These are phyloP conservation scores for Aspergillus sclerotiicarbonarius DNA, from an alignment of 495 filamentous ascomycete species.

Conservation along the genomic window DNA sequence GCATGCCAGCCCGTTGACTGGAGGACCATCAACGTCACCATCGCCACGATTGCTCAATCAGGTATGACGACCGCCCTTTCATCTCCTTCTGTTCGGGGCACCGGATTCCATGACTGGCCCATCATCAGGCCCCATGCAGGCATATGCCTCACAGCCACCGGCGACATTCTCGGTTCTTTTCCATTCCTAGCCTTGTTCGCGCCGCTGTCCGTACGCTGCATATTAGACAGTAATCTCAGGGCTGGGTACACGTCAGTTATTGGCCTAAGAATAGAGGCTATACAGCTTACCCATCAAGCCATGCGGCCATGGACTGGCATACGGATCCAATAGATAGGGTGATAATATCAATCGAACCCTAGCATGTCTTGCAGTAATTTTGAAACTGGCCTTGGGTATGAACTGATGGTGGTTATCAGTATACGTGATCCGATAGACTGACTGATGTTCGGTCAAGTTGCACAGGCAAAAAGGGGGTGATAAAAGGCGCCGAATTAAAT, in stretches of 20 bases:
- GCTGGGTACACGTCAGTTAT: neutral
- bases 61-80: conserved; percentile 3
- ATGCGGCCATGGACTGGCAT: neutral
- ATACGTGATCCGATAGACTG: neutral
- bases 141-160: neutral
- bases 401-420: neutral
- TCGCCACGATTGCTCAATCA: neutral
- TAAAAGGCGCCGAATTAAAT: neutral
- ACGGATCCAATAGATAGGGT: neutral
- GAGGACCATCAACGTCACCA: conserved; percentile 3
- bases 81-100: neutral
- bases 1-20: conserved; percentile 5
- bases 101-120: neutral
- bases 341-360: neutral
- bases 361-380: neutral
- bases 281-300: neutral
- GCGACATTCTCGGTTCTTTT: conserved; percentile 1
- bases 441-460: neutral
- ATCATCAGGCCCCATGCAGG: conserved; percentile 1
- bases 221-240: neutral
- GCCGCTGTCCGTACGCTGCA: neutral
- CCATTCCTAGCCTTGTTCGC: neutral
- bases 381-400: neutral
- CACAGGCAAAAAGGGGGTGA: neutral
- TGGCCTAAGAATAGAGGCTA: neutral